Conservation (phyloP, 768 basidiomycete genomes). For the Mycena chlorophos region DNA sequence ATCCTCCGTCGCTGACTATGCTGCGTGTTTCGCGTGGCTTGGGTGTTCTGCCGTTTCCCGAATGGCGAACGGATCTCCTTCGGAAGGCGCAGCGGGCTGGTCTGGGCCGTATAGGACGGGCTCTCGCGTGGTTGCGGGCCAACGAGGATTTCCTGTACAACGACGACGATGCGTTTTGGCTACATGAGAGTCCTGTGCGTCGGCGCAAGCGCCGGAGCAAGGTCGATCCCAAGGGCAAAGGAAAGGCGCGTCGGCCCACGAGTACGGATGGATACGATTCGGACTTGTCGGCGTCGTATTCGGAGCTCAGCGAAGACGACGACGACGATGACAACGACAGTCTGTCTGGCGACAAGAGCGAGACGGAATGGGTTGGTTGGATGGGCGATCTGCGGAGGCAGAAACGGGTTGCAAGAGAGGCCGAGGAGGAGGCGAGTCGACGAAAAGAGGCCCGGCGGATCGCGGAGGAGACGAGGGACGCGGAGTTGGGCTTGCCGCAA, state of each 20-base stretch:
- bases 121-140: conserved; percentile 50
- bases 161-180: conserved; percentile 5
- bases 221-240: conserved; percentile 22
- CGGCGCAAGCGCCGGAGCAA: conserved; percentile 18
- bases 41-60: conserved; percentile 59
- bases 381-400: conserved; percentile 54
- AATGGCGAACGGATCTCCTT: conserved; percentile 59
- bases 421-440: conserved; percentile 1
- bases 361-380: conserved; percentile 71
- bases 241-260: conserved; percentile 22
- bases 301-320: conserved; percentile 22
- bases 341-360: conserved; percentile 33
- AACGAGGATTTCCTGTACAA: conserved; percentile 21
- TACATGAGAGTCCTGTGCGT: conserved; percentile 9
- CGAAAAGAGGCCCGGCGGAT: conserved; percentile 17
- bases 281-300: conserved; percentile 22
- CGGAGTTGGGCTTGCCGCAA: background rate
- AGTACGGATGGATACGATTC: conserved; percentile 19
- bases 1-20: conserved; percentile 16
- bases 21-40: conserved; percentile 1
- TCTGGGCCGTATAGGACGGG: conserved; percentile 55
- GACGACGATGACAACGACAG: conserved; percentile 38
- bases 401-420: conserved; percentile 29
- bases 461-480: background rate
- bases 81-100: conserved; percentile 57